phyloP scores from a whole-genome alignment of 1,284 basidiomycete species.

The Boletus albobrunnescens region DNA sequence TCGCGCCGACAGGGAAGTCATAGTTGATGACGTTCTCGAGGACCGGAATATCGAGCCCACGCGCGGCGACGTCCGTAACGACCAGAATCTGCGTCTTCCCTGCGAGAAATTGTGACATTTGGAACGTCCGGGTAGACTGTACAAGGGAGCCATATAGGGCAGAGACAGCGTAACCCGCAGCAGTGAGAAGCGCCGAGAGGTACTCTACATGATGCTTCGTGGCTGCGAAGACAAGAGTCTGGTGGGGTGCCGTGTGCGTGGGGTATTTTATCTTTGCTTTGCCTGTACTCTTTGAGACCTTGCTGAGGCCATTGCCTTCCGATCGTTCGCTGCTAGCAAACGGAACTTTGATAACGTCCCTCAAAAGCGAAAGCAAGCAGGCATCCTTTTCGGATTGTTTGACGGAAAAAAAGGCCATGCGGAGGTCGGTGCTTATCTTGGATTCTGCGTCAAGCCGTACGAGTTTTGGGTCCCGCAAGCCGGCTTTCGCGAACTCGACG shows the following conservation, averaged over 20 bases:
- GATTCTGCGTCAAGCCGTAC: constrained; percentile 93
- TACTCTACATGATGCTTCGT: constrained; percentile 99
- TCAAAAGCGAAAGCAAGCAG: constrained; percentile 78
- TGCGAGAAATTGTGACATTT: constrained; percentile 89
- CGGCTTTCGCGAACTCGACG: constrained; percentile 97
- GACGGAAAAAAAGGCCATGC: constrained; percentile 91
- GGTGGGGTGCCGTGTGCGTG: constrained; percentile 64
- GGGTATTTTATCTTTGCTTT: constrained; percentile 46
- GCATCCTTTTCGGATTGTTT: constrained; percentile 96
- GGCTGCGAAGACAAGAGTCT: constrained; percentile 93
- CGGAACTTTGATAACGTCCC: constrained; percentile 85
- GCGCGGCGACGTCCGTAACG: constrained; percentile 96
- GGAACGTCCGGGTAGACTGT: constrained; percentile 85
- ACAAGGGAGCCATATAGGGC: constrained; percentile 97
- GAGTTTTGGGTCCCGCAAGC: constrained; percentile 89
- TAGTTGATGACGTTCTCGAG: constrained; percentile 97
- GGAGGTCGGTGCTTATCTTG: constrained; percentile 91
- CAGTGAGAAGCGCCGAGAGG: constrained; percentile 72
- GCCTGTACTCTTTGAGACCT: constrained; percentile 46
- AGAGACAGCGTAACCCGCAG: constrained; percentile 91
- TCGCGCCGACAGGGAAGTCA: constrained; percentile 91
- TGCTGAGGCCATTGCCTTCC: constrained; percentile 30
- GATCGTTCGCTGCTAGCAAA: constrained; percentile 36
- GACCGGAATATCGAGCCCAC: constrained; percentile 93
- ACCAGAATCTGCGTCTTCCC: constrained; percentile 84